A percentile compares a stretch with the other conserved stretches of the same genome.
Evolutionary conservation across 2,329 filamentous ascomycete species (phyloP).

Genomic region (Alternaria tenuissima): DNA sequence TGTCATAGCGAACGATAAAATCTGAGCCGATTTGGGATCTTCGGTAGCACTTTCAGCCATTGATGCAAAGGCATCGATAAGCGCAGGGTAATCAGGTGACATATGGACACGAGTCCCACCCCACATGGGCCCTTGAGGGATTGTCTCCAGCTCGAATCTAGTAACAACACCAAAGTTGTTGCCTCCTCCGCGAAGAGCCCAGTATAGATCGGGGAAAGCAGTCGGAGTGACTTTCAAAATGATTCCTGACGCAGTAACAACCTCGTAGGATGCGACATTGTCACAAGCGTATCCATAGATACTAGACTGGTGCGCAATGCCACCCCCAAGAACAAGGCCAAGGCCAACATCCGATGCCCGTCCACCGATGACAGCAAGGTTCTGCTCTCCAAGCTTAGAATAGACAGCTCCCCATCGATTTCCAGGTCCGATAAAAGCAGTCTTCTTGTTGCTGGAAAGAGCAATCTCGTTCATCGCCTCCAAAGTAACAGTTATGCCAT

Average conservation of each 20-base stretch:
- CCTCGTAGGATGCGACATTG: constrained; percentile 24
- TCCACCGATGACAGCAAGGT: constrained; percentile 37
- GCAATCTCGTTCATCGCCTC: constrained; percentile 32
- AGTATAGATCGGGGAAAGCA: constrained; percentile 50
- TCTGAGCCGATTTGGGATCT: constrained; percentile 35
- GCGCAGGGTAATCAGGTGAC: constrained; percentile 11
- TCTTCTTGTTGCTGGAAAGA: constrained; percentile 26
- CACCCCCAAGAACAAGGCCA: constrained; percentile 15
- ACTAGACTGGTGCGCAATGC: constrained; percentile 28
- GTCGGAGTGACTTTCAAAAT: constrained; percentile 31
- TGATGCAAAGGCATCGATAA: constrained; percentile 21
- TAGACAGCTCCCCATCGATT: constrained; percentile 43
- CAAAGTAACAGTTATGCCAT: constrained; percentile 54
- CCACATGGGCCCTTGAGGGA: constrained; percentile 22
- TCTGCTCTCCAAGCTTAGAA: constrained; percentile 26
- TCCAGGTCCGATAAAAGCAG: constrained; percentile 37
- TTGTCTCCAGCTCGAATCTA: constrained; percentile 26
- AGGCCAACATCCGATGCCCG: constrained; percentile 33
- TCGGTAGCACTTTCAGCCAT: constrained; percentile 20
- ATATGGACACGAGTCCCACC: constrained; percentile 12
- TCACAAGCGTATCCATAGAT: constrained; percentile 43
- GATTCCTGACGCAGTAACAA: constrained; percentile 36
- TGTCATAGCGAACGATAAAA: constrained; percentile 32
- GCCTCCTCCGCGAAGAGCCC: constrained; percentile 43
- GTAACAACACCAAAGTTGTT: constrained; percentile 46